Evolutionary conservation across 228 moss, liverwort and hornwort genomes (phyloP).

Genomic region (Sphagnum magellanicum): DNA sequence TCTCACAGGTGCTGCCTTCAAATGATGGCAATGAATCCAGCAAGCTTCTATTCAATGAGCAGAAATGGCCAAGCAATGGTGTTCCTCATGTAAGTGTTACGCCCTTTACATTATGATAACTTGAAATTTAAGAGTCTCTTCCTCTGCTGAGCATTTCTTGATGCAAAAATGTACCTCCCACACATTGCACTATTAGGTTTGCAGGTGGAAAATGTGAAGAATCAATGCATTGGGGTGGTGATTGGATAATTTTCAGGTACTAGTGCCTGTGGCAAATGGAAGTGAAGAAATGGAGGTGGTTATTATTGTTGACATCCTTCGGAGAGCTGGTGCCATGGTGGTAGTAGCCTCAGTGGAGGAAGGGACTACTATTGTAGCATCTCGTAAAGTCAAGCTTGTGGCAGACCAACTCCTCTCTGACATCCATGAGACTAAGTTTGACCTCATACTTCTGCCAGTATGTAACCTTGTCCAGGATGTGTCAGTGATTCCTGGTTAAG

Average conservation of each 20-base stretch:
- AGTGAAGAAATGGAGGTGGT: slow-evolving; percentile 95
- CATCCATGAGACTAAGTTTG: slow-evolving; percentile 36
- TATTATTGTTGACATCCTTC: slow-evolving; percentile 85
- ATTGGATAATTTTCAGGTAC: slow-evolving; percentile 19
- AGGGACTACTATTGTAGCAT: slow-evolving; percentile 55
- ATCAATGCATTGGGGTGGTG: not conserved
- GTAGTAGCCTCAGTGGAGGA: slow-evolving; percentile 76
- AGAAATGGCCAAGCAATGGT: slow-evolving; percentile 22
- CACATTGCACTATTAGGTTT: not conserved
- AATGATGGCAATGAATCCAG: slow-evolving; percentile 21
- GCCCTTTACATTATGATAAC: not conserved
- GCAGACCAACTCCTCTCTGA: slow-evolving; percentile 64
- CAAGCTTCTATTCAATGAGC: slow-evolving; percentile 29
- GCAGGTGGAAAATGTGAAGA: not conserved
- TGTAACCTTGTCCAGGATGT: no score
- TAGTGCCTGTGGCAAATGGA: slow-evolving; percentile 84
- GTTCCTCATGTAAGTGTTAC: slow-evolving; percentile 7
- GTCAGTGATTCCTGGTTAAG: slow-evolving; percentile 3
- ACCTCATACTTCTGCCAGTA: slow-evolving; percentile 75
- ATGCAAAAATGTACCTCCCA: no score
- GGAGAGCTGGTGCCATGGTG: slow-evolving; percentile 83
- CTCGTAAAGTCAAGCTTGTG: slow-evolving; percentile 74
- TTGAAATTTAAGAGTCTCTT: no score
- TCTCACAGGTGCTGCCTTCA: slow-evolving; percentile 17
- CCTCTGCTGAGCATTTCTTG: no score